Base-by-base conservation (phyloP, 2,329 filamentous ascomycete species). In the Emydomyces testavorans region DNA sequence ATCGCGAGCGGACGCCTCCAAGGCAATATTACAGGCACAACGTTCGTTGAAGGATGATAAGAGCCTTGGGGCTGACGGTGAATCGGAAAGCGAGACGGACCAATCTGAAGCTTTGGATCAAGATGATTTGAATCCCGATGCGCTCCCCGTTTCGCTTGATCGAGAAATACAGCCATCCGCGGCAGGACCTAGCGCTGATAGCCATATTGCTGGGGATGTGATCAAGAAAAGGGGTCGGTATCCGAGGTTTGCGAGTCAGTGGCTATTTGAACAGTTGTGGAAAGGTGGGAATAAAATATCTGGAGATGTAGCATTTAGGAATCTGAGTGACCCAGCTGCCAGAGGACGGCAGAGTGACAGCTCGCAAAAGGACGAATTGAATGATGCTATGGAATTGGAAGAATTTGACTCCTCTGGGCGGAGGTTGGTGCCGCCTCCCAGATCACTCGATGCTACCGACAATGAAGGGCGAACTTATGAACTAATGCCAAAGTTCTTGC, bases 211-310 rank as follows among this genome's bases (percentile, higher is more conserved):
- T 0, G 81, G 94, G 64, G 85, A 96, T 68, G 89, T 96, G 1
- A 90, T 95, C 46, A 78, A 80, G 31, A 81, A 79, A 49, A 83
- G 80, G 56, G 88, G 89, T 0, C 81, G 80, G 53, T 96, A 95
- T 63, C 90, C 89, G 3, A 76, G 85, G 31, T 95, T 96, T 62
- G 86, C 90, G 0, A 79, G 88, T 53, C 80, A 82, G 51, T 98
- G 92, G 92, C 92, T 96, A 61, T 92, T 86, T 36, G 80, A 78
- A 54, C 83, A 80, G 52, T 88, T 85, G 0, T 90, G 88, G 84
- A 82, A 80, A 45, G 34, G 31, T 11, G 46, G 39, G n/a, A 52
- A 48, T 34, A 52, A 26, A 15, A 23, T 32, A 13, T n/a, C 23
- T 4, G 34, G 38, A 20, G 48, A 43, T n/a, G 39, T 28, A 23